These are phyloP conservation scores for Grosmannia serpens DNA, from an alignment of 2,329 filamentous ascomycete genomes.

Conservation along the genomic window DNA sequence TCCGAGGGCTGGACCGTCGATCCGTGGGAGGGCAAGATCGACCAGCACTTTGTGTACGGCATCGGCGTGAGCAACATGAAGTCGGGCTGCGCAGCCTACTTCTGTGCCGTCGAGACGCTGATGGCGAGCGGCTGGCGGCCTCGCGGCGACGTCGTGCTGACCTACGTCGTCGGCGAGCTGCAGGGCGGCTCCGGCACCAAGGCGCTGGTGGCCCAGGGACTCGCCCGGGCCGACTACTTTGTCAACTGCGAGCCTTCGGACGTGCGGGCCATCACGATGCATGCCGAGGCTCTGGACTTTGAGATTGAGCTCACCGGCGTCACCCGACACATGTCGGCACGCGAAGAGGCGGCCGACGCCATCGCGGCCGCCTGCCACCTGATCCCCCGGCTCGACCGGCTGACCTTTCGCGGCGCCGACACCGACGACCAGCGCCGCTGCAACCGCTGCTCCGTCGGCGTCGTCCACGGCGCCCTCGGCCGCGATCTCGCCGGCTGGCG, in stretches of 20 bases:
- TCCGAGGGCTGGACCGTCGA: conserved; percentile 19
- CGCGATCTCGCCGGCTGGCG: conserved; percentile 16
- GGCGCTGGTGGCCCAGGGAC: conserved; percentile 15
- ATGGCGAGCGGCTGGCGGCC: conserved; percentile 14
- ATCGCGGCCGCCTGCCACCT: conserved; percentile 16
- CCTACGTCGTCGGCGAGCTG: conserved; percentile 18
- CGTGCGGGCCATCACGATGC: conserved; percentile 17
- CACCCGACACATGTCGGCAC: conserved; percentile 17
- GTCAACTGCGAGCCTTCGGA: conserved; percentile 19
- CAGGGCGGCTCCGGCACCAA: conserved; percentile 17
- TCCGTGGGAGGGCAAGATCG: conserved; percentile 19
- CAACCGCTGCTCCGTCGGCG: conserved; percentile 16
- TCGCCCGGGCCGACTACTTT: conserved; percentile 12
- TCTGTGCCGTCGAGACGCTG: conserved; percentile 16
- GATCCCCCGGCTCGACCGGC: conserved; percentile 13
- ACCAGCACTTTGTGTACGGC: conserved; percentile 18
- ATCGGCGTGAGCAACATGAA: conserved; percentile 21
- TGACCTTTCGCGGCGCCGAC: conserved; percentile 14
- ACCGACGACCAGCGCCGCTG: conserved; percentile 14
- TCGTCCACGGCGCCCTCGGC: conserved; percentile 16
- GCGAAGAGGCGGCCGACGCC: conserved; percentile 16
- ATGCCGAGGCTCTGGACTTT: conserved; percentile 16
- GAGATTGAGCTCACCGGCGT: conserved; percentile 14
- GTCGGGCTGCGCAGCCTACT: conserved; percentile 18
- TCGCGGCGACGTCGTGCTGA: conserved; percentile 14